Evolutionary conservation across 176 grass and related monocot species (phyloP).

Genomic region (Saccharum officinarum): DNA sequence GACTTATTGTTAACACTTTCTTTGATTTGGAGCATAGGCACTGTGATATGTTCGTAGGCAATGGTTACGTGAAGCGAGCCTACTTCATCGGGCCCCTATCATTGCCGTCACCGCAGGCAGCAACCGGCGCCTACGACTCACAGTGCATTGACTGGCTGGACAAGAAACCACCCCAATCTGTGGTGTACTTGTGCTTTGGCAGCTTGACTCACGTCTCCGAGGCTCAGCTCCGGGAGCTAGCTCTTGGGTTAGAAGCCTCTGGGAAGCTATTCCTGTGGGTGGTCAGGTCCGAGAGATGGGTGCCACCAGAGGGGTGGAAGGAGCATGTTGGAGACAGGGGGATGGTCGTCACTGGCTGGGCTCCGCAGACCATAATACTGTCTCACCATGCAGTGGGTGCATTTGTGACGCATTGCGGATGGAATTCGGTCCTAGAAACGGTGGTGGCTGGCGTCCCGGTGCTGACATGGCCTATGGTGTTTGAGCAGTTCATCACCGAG

Average conservation of each 20-base stretch:
- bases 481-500: conserved; percentile 44
- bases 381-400: conserved; percentile 1
- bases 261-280: conserved; percentile 32
- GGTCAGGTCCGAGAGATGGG: background rate
- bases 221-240: conserved; percentile 27
- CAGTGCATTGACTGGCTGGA: conserved; percentile 30
- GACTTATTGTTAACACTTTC: conserved; percentile 35
- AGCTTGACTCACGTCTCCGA: conserved; percentile 6
- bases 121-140: background rate
- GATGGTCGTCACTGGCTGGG: conserved; percentile 28
- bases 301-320: conserved; percentile 4
- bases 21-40: conserved; percentile 12
- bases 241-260: conserved; percentile 30
- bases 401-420: conserved; percentile 52
- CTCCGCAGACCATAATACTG: conserved; percentile 12
- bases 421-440: conserved; percentile 42
- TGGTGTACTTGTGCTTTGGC: conserved; percentile 46
- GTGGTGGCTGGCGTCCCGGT: conserved; percentile 27
- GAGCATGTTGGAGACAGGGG: background rate
- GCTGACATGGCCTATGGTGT: conserved; percentile 54
- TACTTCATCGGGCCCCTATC: conserved; percentile 43
- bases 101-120: background rate
- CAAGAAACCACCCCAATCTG: background rate
- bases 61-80: background rate
- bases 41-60: background rate